These are phyloP conservation scores for Panicum hallii DNA, from an alignment of 202 grass and related monocot genomes.

Conservation along the genomic window DNA sequence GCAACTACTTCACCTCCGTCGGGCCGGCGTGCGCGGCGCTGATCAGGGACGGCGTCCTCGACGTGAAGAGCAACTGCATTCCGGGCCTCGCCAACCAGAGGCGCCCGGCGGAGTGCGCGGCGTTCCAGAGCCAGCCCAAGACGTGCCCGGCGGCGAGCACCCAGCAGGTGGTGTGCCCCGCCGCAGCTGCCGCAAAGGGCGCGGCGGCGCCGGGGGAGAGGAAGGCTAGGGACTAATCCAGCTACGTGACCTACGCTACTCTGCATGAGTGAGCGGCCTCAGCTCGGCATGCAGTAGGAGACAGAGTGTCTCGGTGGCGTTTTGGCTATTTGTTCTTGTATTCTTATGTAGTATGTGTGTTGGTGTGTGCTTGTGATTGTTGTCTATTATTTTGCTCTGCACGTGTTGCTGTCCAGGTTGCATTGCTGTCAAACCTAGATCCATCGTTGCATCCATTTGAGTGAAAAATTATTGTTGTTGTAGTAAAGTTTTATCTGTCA, in stretches of 20 bases:
- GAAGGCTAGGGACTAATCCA: slow-evolving; percentile 36
- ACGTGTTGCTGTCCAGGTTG: slow-evolving; percentile 11
- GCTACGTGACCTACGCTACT: slow-evolving; percentile 59
- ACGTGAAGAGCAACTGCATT: slow-evolving; percentile 79
- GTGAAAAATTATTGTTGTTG: neutral
- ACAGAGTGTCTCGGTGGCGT: neutral
- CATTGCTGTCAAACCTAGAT: neutral
- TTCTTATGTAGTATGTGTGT: neutral
- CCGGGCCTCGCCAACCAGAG: slow-evolving; percentile 65
- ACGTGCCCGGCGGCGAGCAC: slow-evolving; percentile 41
- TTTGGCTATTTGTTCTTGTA: neutral
- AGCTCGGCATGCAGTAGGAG: slow-evolving; percentile 5
- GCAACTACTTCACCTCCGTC: slow-evolving; percentile 81
- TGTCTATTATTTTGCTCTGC: slow-evolving; percentile 10
- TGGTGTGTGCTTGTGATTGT: slow-evolving; percentile 13
- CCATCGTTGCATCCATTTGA: neutral
- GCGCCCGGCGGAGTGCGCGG: slow-evolving; percentile 58
- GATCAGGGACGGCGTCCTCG: slow-evolving; percentile 46
- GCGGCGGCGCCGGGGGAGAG: neutral
- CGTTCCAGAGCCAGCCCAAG: slow-evolving; percentile 56
- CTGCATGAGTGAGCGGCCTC: slow-evolving; percentile 33
- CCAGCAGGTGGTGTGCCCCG: slow-evolving; percentile 25
- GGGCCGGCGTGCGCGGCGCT: slow-evolving; percentile 54
- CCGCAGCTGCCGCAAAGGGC: neutral
- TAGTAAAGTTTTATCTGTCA: neutral